Base-by-base conservation (phyloP, 169 alveolate genomes). In the Babesia microti region DNA sequence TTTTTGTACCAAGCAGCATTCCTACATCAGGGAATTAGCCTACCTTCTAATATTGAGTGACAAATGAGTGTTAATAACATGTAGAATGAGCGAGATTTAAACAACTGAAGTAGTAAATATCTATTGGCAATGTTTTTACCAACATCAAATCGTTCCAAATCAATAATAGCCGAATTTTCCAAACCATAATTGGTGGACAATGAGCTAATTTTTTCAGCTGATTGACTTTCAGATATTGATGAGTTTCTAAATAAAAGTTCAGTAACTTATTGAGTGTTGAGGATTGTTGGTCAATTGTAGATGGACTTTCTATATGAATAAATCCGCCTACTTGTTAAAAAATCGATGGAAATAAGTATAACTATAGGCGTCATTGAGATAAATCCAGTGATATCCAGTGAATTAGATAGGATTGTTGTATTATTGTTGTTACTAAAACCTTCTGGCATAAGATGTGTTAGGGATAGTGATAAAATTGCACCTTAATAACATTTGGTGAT, bases 21-120 rank as follows among this genome's bases (percentile, higher is more conserved):
- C 76, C 74, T 61, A 30, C 1, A 61, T 34, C 17, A 14, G 14
- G 15, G 1, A 1, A 4, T 18, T 9, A 2, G 39, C 56, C 2
- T 41, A 39, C 59, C 76, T 45, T 65, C 76, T 6, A 65, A 65
- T 37, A 65, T 43, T 11, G 76, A 65, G 47, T 65, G 76, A 2
- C 50, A 59, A 35, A 54, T 54, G 24, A 65, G 55, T 4, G 76
- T 46, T 34, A 65, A 27, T 4, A 65, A 43, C 41, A 65, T 56
- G 44, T 55, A 65, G 14, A 56, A 39, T 6, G 70, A 37, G 6
- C 76, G 4, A 4, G 76, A 55, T 1, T 59, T 40, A n/a, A 65
- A 56, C 19, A 65, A 40, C 29, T 32, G 58, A n/a, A n/a, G n/a
- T n/a, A n/a, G n/a, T n/a, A n/a, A n/a, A n/a, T n/a, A n/a, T 30